Conservation (phyloP, 2,329 filamentous ascomycete species). For the Aphanocladium album region DNA sequence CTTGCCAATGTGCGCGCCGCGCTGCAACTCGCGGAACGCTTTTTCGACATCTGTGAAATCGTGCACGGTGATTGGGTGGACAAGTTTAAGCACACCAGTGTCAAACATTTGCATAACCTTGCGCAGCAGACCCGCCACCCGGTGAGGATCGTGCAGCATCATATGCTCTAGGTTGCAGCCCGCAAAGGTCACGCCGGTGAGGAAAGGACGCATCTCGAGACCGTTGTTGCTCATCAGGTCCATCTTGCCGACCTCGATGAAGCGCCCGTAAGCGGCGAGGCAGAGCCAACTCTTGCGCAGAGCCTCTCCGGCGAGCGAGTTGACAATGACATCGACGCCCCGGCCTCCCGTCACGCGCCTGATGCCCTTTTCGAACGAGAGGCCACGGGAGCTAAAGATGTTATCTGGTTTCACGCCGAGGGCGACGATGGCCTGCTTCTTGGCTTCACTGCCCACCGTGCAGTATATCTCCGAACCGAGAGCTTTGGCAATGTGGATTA, state of each 20-base stretch:
- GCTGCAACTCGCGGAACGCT: constrained; percentile 33
- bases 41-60: constrained; percentile 21
- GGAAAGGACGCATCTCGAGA: constrained; percentile 34
- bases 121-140: constrained; percentile 19
- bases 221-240: constrained; percentile 28
- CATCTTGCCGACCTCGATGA: constrained; percentile 31
- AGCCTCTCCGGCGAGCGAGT: constrained; percentile 24
- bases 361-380: constrained; percentile 25
- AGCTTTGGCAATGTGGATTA: constrained; percentile 30
- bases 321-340: constrained; percentile 30
- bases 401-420: constrained; percentile 29
- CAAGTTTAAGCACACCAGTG: constrained; percentile 17
- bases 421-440: constrained; percentile 23
- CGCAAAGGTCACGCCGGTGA: constrained; percentile 30
- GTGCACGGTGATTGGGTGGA: constrained; percentile 14
- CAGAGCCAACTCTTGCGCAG: constrained; percentile 28
- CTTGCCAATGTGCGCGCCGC: constrained; percentile 34
- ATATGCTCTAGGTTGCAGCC: constrained; percentile 30
- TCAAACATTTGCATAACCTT: constrained; percentile 17
- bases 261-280: constrained; percentile 28
- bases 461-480: constrained; percentile 33
- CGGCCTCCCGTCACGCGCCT: constrained; percentile 20
- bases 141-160: constrained; percentile 14
- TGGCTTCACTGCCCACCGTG: constrained; percentile 28
- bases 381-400: constrained; percentile 29